Conservation (phyloP, 2,329 filamentous ascomycete genomes). For the Hypoxylon sp. region DNA sequence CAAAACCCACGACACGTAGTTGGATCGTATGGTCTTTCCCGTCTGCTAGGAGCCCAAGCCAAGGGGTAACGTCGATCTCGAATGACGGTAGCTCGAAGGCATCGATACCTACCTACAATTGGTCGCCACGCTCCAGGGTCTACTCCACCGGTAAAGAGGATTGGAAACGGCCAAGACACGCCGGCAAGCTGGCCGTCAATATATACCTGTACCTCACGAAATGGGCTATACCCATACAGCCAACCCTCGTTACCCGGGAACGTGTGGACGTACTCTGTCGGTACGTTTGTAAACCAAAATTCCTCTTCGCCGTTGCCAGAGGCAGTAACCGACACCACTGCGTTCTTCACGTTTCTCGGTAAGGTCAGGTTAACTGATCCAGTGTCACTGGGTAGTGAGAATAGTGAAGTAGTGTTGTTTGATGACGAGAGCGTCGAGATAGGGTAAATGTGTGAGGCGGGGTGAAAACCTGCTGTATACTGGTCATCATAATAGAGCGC, state of each 20-base stretch:
- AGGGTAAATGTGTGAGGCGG: constrained; percentile 53
- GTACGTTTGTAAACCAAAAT: constrained; percentile 79
- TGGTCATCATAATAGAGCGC: constrained; percentile 64
- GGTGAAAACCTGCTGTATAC: constrained; percentile 49
- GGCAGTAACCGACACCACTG: constrained; percentile 73
- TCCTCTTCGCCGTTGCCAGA: constrained; percentile 76
- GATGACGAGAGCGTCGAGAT: constrained; percentile 62
- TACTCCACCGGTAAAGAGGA: constrained; percentile 79
- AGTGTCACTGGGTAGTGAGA: constrained; percentile 67
- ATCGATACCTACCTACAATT: constrained; percentile 77
- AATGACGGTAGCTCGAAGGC: constrained; percentile 76
- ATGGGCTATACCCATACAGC: constrained; percentile 74
- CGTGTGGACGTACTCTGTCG: constrained; percentile 67
- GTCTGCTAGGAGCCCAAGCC: constrained; percentile 71
- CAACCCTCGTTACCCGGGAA: constrained; percentile 66
- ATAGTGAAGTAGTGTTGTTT: constrained; percentile 66
- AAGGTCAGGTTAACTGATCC: constrained; percentile 65
- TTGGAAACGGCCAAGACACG: constrained; percentile 77
- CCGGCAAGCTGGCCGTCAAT: constrained; percentile 75
- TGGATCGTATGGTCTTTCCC: constrained; percentile 62
- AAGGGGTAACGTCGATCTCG: constrained; percentile 78
- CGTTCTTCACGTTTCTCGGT: constrained; percentile 70
- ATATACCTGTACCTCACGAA: constrained; percentile 75
- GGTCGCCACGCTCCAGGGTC: constrained; percentile 79
- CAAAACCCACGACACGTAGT: constrained; percentile 48